Evolutionary conservation across 1,139 yeast species (phyloP).

Genomic region (Magnusiomyces fungicola): DNA sequence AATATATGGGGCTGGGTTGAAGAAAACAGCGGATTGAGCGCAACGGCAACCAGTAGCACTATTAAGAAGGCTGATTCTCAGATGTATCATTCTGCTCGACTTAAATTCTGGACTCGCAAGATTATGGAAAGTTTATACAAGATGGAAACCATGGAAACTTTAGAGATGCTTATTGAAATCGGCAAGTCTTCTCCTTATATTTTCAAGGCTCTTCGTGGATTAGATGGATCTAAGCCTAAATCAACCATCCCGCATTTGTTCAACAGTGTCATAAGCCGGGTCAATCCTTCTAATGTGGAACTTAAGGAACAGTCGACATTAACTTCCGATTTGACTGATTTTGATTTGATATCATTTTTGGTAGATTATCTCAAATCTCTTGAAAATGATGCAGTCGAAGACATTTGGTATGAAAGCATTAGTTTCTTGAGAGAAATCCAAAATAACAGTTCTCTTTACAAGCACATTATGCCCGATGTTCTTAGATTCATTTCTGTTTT

Average conservation of each 20-base stretch:
- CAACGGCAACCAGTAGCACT: constrained; percentile 23
- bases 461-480: constrained; percentile 44
- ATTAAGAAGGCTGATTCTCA: constrained; percentile 37
- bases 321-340: constrained; percentile 39
- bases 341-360: constrained; percentile 44
- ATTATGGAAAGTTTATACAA: constrained; percentile 61
- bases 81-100: constrained; percentile 55
- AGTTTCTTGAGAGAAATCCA: constrained; percentile 53
- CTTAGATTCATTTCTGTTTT: constrained; percentile 46
- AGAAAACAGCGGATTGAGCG: constrained; percentile 26
- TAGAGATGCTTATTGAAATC: constrained; percentile 53
- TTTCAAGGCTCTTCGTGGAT: constrained; percentile 57
- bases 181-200: constrained; percentile 24
- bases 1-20: constrained; percentile 75
- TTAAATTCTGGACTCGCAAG: constrained; percentile 65
- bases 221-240: constrained; percentile 82
- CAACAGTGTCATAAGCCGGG: constrained; percentile 44
- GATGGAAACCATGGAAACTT: constrained; percentile 64
- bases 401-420: constrained; percentile 55
- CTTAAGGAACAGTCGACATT: constrained; percentile 37
- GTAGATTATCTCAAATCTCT: constrained; percentile 54
- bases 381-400: constrained; percentile 70
- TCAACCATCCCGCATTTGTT: constrained; percentile 63
- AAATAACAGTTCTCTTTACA: constrained; percentile 44
- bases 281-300: constrained; percentile 33